These are phyloP conservation scores for Sicyos baderoa DNA, from an alignment of 306 rosid species.

Conservation along the genomic window DNA sequence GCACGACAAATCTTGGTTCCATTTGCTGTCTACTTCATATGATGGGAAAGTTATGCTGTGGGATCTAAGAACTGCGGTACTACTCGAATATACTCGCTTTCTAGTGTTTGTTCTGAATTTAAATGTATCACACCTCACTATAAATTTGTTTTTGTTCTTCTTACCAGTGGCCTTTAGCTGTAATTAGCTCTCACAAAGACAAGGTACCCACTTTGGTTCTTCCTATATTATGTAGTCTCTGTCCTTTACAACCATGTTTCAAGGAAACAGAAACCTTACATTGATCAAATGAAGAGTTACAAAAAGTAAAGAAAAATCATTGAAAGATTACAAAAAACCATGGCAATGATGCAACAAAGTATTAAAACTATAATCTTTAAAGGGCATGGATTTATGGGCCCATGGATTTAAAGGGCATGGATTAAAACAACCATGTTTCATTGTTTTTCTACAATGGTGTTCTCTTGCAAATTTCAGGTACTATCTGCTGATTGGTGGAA, in stretches of 20 bases:
- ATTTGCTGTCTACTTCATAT: constrained; percentile 76
- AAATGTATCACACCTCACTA: neutral
- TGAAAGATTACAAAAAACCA: too few species aligned
- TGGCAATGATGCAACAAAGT: too few species aligned
- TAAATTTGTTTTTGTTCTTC: constrained; percentile 18
- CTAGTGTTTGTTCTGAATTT: constrained; percentile 3
- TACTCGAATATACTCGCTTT: constrained; percentile 26
- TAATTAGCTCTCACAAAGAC: constrained; percentile 62
- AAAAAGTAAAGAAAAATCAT: too few species aligned
- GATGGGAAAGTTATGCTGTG: constrained; percentile 89
- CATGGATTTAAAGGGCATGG: too few species aligned
- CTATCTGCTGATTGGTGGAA: constrained; percentile 94
- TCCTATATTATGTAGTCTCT: neutral
- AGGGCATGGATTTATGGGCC: too few species aligned
- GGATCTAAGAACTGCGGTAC: constrained; percentile 96
- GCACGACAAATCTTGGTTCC: constrained; percentile 60
- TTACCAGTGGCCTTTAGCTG: constrained; percentile 87
- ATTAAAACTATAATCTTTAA: too few species aligned
- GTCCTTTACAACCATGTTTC: neutral
- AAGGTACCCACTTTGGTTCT: constrained; percentile 38
- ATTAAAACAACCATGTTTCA: neutral
- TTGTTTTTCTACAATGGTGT: neutral
- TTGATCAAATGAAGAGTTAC: too few species aligned
- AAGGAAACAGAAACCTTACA: too few species aligned
- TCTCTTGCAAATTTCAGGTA: constrained; percentile 39